These are phyloP conservation scores for Prunus fruticosa DNA, from an alignment of 306 rosid species.

Conservation along the genomic window DNA sequence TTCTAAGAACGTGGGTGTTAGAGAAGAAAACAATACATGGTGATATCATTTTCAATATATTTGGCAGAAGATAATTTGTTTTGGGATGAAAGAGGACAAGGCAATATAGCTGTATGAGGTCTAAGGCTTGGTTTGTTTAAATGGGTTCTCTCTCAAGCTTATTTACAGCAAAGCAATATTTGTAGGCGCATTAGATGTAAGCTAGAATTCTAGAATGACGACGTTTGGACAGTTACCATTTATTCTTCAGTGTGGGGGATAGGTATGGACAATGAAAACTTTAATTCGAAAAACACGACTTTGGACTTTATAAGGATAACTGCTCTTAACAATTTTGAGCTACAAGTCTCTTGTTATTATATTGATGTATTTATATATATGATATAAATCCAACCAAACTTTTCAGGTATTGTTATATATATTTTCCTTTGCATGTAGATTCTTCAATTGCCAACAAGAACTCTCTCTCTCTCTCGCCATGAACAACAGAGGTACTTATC, in stretches of 20 bases:
- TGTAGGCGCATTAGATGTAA: conserved; percentile 20
- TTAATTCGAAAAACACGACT: no score
- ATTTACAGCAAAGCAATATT: conserved; percentile 19
- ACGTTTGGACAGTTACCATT: conserved; percentile 33
- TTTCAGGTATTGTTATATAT: conserved; percentile 4
- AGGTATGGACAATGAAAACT: not conserved
- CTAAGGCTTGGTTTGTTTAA: conserved; percentile 20
- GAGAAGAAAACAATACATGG: not conserved
- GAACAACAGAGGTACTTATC: conserved; percentile 57
- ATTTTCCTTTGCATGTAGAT: conserved; percentile 25
- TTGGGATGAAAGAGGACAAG: conserved; percentile 31
- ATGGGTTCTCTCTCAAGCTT: conserved; percentile 19
- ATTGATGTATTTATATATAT: not conserved
- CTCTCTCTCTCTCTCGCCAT: conserved; percentile 28
- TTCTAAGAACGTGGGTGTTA: no score
- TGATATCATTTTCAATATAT: not conserved
- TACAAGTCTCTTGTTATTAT: no score
- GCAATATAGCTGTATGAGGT: conserved; percentile 41
- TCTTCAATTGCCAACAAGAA: conserved; percentile 45
- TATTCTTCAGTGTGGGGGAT: conserved; percentile 14
- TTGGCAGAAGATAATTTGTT: not conserved
- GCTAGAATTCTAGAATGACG: conserved; percentile 33
- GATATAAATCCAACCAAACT: conserved; percentile 12
- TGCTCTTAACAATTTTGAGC: no score
- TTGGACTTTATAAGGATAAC: no score